Evolutionary conservation across 2,329 filamentous ascomycete species (phyloP), one percentile per base, ranked within the genome.

Genomic region (Trichoderma endophyticum): DNA sequence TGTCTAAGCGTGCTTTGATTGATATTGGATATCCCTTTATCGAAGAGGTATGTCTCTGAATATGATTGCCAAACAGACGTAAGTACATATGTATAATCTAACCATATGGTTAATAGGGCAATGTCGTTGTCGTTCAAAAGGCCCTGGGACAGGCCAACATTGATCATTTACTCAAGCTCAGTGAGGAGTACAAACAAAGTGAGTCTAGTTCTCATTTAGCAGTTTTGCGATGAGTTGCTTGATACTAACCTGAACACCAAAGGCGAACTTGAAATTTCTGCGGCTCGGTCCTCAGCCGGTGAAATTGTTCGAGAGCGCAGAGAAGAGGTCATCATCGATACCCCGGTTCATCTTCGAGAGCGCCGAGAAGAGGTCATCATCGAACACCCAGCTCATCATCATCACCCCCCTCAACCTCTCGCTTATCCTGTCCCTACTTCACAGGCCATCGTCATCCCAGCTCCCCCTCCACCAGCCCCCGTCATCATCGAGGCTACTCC

Each of bases 111-210:
- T 11, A 6, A 1, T 6, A 96, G 93, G 93, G 92, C 51, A 91
- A 92, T 75, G 92, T 92, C 26, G 90, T 96, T 76, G 88, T 97
- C 67, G 90, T 98, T 39, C 90, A 92, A 76, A 92, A 93, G 78
- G 95, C 95, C 11, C 86, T 98, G 6, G 93, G 93, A 18, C 95
- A 97, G 77, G 90, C 95, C 21, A 94, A 97, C 77, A 98, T 98
- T 74, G 94, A 98, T 76, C 92, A 97, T 77, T 86, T 98, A 59
- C 92, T 98, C 77, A 91, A 90, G 77, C 85, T 94, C 64, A 97
- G 93, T 81, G 92, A 94, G 77, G 90, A 92, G 36, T 94, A 93
- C 82, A 90, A 87, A 78, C 87, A 88, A 78, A 85, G 87, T 88
- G 77, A 78, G 84, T 77, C 14, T 6, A 30, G 24, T 63, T 39